A percentile compares a stretch with the other conserved stretches of the same genome.
Evolutionary conservation across 805 yeast species (phyloP).

Genomic region (Cyberlindnera galapagoensis): DNA sequence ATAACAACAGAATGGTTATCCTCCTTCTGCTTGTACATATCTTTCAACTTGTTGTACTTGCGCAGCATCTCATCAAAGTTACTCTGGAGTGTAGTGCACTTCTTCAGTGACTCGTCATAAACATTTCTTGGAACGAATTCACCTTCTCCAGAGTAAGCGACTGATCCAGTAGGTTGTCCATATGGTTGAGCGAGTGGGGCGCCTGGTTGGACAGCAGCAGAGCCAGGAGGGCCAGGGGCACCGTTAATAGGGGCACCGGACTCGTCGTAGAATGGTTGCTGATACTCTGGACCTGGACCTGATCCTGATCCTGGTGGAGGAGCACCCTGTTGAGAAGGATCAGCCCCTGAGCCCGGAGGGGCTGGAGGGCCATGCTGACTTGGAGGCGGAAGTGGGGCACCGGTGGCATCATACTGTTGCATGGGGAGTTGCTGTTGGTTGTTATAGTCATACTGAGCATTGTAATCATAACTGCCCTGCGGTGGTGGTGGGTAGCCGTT

Average conservation of each 20-base stretch:
- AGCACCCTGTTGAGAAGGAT: background rate
- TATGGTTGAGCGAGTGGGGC: background rate
- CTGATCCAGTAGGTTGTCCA: background rate
- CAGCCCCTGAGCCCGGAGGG: background rate
- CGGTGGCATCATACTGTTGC: background rate
- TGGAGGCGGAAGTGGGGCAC: background rate
- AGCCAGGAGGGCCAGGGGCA: slow-evolving; percentile 1
- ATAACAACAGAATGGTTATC: slow-evolving; percentile 1
- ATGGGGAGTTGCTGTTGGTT: background rate
- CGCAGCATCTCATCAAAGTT: slow-evolving; percentile 1
- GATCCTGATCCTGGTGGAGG: background rate
- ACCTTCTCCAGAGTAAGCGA: background rate
- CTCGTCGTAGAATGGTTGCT: background rate
- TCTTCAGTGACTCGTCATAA: slow-evolving; percentile 1
- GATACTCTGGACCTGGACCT: background rate
- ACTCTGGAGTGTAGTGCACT: background rate
- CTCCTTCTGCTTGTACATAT: slow-evolving; percentile 1
- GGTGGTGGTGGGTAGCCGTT: background rate
- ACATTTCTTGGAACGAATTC: background rate
- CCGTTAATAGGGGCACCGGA: background rate
- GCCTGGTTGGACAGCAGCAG: background rate
- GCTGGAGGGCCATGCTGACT: background rate
- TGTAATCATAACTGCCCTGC: background rate
- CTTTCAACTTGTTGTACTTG: background rate
- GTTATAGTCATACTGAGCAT: background rate